Evolutionary conservation across 768 basidiomycete genomes (phyloP), one percentile per base, ranked within the genome.

Genomic region (Termitomyces sp.): DNA sequence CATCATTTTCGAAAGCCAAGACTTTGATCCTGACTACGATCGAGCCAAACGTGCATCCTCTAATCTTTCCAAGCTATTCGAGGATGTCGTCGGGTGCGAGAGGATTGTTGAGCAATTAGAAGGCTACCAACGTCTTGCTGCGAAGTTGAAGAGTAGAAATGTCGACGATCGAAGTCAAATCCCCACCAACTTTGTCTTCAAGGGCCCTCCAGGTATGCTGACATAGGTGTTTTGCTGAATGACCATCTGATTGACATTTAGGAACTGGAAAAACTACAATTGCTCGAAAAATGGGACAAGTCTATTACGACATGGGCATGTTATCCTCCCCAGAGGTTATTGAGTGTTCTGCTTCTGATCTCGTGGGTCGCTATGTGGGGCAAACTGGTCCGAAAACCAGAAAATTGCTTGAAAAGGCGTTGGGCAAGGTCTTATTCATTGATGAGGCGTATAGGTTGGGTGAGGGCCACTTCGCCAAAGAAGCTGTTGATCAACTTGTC

Each of bases 401-500:
- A n/a, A 38, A 51, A 8, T 11, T 51, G 10, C 27, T 51, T 14
- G 50, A 51, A 14, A 51, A 29, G n/a, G 50, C 37, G 34, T 17
- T 51, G 25, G 50, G 50, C 3, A 27, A n/a, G 50, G 50, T 51
- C n/a, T 19, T 51, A 7, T 51, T 40, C 37, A 51, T 51, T 40
- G 50, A 51, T 4, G 37, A 51, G 27, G 50, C 50, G 2, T 51
- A 51, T 14, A 27, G 50, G 37, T 27, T 51, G 25, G 7, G 50
- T 38, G 25, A 51, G 6, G 50, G 49, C 5, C 37, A 51, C 0
- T 89, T 87, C 60, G 84, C 86, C 1, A 76, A 85, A 65, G 88
- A 89, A 66, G 88, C 87, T 7, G 78, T 87, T 31, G 88, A 89
- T 65, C 88, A 89, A 61, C 66, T 89, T 27, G 87, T 89, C 9